Percentiles rank a stretch among this genome's conserved stretches.
These are phyloP conservation scores for Collybia sp. DNA, from an alignment of 768 basidiomycete genomes.

Conservation along the genomic window DNA sequence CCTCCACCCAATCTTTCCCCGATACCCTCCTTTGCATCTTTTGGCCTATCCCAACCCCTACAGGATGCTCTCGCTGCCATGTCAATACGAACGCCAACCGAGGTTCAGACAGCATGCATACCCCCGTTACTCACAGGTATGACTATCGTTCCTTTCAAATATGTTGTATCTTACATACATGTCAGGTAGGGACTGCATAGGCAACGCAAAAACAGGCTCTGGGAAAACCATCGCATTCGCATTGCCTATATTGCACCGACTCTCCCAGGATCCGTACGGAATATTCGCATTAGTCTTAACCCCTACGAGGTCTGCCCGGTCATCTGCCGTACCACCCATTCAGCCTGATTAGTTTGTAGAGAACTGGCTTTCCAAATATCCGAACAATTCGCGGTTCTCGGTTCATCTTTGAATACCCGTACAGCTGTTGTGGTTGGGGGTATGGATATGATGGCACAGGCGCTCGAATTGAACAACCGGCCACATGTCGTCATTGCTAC, in stretches of 20 bases:
- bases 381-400: slow-evolving; percentile 92
- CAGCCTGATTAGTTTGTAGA: slow-evolving; percentile 32
- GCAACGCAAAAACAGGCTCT: slow-evolving; percentile 96
- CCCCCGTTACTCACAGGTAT: slow-evolving; percentile 77
- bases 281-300: slow-evolving; percentile 92
- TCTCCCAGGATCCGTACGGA: slow-evolving; percentile 89
- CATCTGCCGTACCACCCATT: not conserved
- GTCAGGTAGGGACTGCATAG: slow-evolving; percentile 91
- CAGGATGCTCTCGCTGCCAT: slow-evolving; percentile 67
- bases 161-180: not conserved
- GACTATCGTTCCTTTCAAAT: not conserved
- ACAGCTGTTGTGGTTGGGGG: slow-evolving; percentile 94
- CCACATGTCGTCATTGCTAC: slow-evolving; percentile 96
- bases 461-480: slow-evolving; percentile 75
- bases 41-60: slow-evolving; percentile 59
- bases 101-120: slow-evolving; percentile 88
- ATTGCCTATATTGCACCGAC: slow-evolving; percentile 85
- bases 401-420: slow-evolving; percentile 71
- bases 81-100: slow-evolving; percentile 83
- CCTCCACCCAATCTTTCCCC: not conserved
- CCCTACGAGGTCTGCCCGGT: slow-evolving; percentile 73
- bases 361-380: slow-evolving; percentile 97
- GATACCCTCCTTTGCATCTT: slow-evolving; percentile 40
- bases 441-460: slow-evolving; percentile 97
- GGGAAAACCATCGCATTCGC: slow-evolving; percentile 99